phyloP scores from a whole-genome alignment of 148 eudicot species.

The Heliosperma pusillum region DNA sequence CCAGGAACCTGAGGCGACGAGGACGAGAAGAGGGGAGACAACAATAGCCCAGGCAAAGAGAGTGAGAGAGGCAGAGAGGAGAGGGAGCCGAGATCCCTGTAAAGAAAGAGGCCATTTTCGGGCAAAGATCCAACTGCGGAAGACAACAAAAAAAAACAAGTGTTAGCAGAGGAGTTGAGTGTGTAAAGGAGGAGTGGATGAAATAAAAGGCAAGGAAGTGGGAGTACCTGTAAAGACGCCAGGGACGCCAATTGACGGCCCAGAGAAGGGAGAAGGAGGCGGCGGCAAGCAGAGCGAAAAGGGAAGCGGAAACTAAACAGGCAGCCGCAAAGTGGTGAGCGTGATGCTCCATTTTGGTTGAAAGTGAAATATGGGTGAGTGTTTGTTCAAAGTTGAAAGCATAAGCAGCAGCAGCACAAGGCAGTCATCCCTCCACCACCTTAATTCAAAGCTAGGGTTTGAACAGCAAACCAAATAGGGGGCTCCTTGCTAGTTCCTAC shows the following conservation, averaged over 20 bases:
- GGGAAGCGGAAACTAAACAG: slow-evolving; percentile 57
- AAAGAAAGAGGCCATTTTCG: slow-evolving; percentile 81
- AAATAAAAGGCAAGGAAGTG: neutral
- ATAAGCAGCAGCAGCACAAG: neutral
- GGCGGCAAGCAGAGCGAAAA: slow-evolving; percentile 60
- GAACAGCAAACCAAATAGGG: neutral
- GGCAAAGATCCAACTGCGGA: slow-evolving; percentile 92
- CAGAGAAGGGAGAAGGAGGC: slow-evolving; percentile 84
- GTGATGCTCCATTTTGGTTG: neutral
- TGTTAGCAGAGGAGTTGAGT: neutral
- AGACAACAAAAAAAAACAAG: neutral
- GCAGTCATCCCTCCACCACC: neutral
- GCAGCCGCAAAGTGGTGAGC: slow-evolving; percentile 44
- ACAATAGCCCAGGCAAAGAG: slow-evolving; percentile 68
- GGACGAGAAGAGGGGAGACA: slow-evolving; percentile 71
- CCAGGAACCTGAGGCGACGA: slow-evolving; percentile 80
- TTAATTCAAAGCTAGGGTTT: neutral
- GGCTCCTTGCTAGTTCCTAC: neutral
- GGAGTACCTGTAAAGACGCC: slow-evolving; percentile 84
- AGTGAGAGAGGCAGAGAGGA: slow-evolving; percentile 60
- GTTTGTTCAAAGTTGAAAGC: neutral
- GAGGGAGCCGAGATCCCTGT: slow-evolving; percentile 74
- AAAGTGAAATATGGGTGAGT: too few relatives aligned
- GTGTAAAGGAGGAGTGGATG: too few relatives aligned
- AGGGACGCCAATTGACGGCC: slow-evolving; percentile 98